Percentiles rank a stretch among this genome's conserved stretches.
Evolutionary conservation across 1,284 basidiomycete species (phyloP).

Genomic region (Ustilago bromivora): DNA sequence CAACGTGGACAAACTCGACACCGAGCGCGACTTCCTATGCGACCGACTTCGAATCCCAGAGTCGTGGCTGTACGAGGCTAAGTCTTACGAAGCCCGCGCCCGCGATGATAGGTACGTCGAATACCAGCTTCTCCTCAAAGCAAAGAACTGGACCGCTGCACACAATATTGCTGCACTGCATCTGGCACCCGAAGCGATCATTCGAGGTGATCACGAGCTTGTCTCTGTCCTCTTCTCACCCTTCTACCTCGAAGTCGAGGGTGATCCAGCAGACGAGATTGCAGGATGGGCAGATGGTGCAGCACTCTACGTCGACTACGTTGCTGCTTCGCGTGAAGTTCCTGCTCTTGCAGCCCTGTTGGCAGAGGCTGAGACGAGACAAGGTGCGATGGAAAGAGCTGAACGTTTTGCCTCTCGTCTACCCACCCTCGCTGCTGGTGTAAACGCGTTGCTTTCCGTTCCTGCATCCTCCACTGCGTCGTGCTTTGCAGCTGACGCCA

Average conservation of each 20-base stretch:
- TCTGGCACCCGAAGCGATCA: conserved; percentile 89
- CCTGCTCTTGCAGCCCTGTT: conserved; percentile 73
- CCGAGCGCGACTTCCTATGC: conserved; percentile 80
- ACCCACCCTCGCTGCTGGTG: conserved; percentile 73
- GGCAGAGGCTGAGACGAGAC: conserved; percentile 60
- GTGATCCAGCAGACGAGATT: conserved; percentile 62
- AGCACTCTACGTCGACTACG: conserved; percentile 61
- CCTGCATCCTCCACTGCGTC: conserved; percentile 10
- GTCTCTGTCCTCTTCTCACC: conserved; percentile 80
- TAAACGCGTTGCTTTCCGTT: conserved; percentile 68
- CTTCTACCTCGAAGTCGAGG: conserved; percentile 78
- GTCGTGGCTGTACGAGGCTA: conserved; percentile 88
- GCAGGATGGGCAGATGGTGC: conserved; percentile 67
- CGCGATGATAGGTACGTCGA: conserved; percentile 79
- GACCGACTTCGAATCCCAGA: conserved; percentile 83
- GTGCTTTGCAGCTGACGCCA: background rate
- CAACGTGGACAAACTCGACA: conserved; percentile 77
- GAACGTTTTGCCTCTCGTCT: conserved; percentile 74
- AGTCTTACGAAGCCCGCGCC: conserved; percentile 76
- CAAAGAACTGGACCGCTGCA: conserved; percentile 79
- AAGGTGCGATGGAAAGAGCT: conserved; percentile 35
- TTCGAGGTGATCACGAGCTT: conserved; percentile 81
- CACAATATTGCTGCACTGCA: conserved; percentile 84
- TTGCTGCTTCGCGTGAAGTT: conserved; percentile 73
- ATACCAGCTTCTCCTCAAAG: conserved; percentile 81